Percentiles rank a stretch among this genome's conserved stretches.
Evolutionary conservation across 768 basidiomycete species (phyloP).

Genomic region (Boletus insuetus): DNA sequence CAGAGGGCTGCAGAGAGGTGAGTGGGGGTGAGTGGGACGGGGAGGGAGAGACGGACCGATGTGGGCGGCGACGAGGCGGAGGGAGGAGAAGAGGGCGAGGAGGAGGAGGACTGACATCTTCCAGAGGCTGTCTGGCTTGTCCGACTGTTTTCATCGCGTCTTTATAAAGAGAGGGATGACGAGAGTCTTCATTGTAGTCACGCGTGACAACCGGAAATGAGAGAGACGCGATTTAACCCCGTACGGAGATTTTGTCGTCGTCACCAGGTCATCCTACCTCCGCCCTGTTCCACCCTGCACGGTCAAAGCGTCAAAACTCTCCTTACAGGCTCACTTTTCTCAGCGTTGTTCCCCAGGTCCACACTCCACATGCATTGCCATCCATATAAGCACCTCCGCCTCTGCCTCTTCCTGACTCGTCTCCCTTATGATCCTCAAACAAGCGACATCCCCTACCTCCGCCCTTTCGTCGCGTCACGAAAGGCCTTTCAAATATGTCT

Average conservation of each 20-base stretch:
- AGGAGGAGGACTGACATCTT: conserved; percentile 11
- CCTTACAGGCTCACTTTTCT: conserved; percentile 9
- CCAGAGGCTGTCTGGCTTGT: conserved; percentile 1
- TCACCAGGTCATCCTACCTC: too few species aligned
- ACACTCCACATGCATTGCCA: conserved; percentile 16
- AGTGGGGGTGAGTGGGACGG: not conserved
- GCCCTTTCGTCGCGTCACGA: conserved; percentile 12
- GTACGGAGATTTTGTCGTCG: too few species aligned
- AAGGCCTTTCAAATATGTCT: conserved; percentile 12
- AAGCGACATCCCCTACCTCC: conserved; percentile 6
- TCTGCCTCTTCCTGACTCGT: not conserved
- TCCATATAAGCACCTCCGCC: conserved; percentile 16
- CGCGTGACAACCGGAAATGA: too few species aligned
- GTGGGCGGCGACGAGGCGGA: conserved; percentile 16
- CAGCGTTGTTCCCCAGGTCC: too few species aligned
- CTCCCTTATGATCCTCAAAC: conserved; percentile 12
- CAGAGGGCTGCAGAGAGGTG: conserved; percentile 39
- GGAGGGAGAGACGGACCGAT: not conserved
- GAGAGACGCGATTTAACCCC: too few species aligned
- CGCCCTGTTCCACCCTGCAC: too few species aligned
- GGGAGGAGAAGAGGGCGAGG: not conserved
- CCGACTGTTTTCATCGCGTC: too few species aligned
- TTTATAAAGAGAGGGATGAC: too few species aligned
- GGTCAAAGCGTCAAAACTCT: conserved; percentile 11
- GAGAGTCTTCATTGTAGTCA: too few species aligned